phyloP scores from a whole-genome alignment of 2,329 filamentous ascomycete genomes.

The Diaporthe citriasiana region DNA sequence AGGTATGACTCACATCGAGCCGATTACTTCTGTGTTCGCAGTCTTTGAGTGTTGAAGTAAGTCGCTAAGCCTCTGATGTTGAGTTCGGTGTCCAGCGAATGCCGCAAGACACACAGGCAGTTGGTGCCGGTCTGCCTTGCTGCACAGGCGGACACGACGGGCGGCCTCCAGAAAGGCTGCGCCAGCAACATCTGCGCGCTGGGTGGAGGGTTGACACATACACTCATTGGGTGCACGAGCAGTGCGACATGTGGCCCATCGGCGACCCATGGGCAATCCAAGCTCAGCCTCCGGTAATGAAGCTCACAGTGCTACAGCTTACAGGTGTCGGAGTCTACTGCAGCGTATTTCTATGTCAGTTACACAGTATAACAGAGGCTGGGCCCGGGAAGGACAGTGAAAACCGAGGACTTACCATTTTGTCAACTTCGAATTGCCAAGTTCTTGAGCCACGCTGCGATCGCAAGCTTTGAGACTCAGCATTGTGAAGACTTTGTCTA shows the following conservation, averaged over 20 bases:
- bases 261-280: neutral
- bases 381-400: neutral
- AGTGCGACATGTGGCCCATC: conserved; percentile 2
- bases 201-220: neutral
- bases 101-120: neutral
- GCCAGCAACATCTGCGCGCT: too few relatives aligned
- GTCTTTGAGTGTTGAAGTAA: neutral
- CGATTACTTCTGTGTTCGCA: neutral
- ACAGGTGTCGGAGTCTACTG: neutral
- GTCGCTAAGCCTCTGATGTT: neutral
- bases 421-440: neutral
- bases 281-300: neutral
- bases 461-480: neutral
- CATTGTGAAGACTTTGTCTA: neutral
- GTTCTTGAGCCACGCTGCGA: neutral
- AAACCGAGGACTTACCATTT: neutral
- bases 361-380: too few relatives aligned
- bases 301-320: neutral
- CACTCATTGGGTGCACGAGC: neutral
- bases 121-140: neutral
- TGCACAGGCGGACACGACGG: neutral
- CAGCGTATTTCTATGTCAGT: neutral
- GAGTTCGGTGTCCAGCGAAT: too few relatives aligned
- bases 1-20: neutral
- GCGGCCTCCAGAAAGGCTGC: conserved; percentile 3